phyloP scores from a whole-genome alignment of 208 protist species.

The Acanthamoeba triangularis region DNA sequence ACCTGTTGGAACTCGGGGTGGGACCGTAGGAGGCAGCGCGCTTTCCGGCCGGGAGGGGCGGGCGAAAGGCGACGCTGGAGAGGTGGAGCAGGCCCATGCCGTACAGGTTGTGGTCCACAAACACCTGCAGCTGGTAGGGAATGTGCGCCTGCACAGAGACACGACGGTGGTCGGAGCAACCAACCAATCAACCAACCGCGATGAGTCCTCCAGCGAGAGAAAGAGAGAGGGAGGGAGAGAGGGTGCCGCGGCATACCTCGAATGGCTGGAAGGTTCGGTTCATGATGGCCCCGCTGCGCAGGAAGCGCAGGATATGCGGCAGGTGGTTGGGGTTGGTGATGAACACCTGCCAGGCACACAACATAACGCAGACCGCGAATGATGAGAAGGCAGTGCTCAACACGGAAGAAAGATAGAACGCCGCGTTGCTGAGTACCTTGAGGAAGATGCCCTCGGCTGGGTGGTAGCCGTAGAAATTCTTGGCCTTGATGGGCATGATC shows the following conservation, averaged over 20 bases:
- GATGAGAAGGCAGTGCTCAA: too few relatives aligned
- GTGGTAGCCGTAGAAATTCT: slow-evolving; percentile 89
- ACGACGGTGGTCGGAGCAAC: background rate
- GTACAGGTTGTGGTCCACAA: slow-evolving; percentile 92
- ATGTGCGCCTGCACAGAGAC: slow-evolving; percentile 87
- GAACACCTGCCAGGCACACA: slow-evolving; percentile 23
- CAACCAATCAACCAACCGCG: background rate
- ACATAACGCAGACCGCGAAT: background rate
- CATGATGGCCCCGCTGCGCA: slow-evolving; percentile 86
- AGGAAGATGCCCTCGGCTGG: slow-evolving; percentile 85
- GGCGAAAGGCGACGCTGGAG: slow-evolving; percentile 78
- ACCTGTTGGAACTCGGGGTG: background rate
- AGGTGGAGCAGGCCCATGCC: slow-evolving; percentile 90
- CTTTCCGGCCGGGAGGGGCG: slow-evolving; percentile 41
- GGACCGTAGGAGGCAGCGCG: background rate
- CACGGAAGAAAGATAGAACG: too few relatives aligned
- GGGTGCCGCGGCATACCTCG: slow-evolving; percentile 76
- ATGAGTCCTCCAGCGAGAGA: background rate
- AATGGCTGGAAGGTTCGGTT: slow-evolving; percentile 78
- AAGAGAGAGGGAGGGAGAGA: background rate
- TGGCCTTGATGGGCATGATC: slow-evolving; percentile 70
- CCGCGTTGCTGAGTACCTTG: slow-evolving; percentile 72
- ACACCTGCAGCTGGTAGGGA: slow-evolving; percentile 91
- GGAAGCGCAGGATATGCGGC: slow-evolving; percentile 76
- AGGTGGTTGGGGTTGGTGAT: slow-evolving; percentile 84